Evolutionary conservation across 2,329 filamentous ascomycete species (phyloP), one percentile per base, ranked within the genome.

Genomic region (Dothideomycetidae sp.): DNA sequence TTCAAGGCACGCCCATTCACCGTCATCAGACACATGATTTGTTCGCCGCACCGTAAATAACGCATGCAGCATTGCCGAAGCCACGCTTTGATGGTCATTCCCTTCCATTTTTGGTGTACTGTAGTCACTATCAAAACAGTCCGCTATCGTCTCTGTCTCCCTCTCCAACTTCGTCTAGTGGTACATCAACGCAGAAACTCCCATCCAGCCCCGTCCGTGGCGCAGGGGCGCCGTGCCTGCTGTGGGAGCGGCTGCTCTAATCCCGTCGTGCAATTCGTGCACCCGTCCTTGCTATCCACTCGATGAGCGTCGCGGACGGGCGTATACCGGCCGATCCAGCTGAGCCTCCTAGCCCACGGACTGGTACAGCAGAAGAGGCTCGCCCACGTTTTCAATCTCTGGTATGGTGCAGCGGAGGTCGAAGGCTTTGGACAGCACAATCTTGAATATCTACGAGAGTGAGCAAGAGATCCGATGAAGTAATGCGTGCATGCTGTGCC

Each of bases 391-490:
- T 63, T 94, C 88, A 60, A 98, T 96, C 62, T 98, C 90, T 33
- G 90, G 90, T 55, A 98, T 96, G 18, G 90, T 98, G 67, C 90
- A 98, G 60, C 94, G 94, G 41, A 98, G 72, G 58, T 98, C 90
- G 56, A 98, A 98, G 2, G 90, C 90, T 63, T 98, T 98, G 46
- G 88, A 93, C 15, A 98, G 72, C 41, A 98, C 90, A 51, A 98
- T 98, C 62, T 98, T 98, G 74, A 98, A 98, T 55, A 98, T 98
- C 88, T 96, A 14, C 12, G 11, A 51, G 2, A 5, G 13, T 7
- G 11, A 31, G 31, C 19, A 23, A 29, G 16, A n/a, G n/a, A 21
- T 15, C 28, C 12, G 23, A 16, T 33, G 14, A 32, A 16, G 14
- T 13, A 2, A 23, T 17, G 10, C 7, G 10, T 10, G 7, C n/a